Evolutionary conservation across 305 asterid genomes (phyloP), one percentile per base, ranked within the genome.

Genomic region (Fraxinus sp.): DNA sequence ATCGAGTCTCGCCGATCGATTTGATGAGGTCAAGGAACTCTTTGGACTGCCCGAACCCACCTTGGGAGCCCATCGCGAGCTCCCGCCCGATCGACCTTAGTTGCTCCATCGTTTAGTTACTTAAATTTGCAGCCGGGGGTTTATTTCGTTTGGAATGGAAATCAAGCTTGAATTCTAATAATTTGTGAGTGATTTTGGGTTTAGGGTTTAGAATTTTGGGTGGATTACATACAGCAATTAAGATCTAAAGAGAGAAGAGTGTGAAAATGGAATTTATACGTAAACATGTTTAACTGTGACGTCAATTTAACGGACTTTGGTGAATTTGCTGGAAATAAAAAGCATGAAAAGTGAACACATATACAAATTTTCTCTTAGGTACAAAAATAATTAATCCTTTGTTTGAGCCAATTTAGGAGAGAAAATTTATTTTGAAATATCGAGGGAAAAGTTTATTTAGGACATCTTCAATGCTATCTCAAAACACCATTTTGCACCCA

Each of bases 51-150:
- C 94, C 94, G 80, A 93, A 93, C 77, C 97, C 98, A 18, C 95
- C 98, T 88, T 92, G 99, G 87, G 98, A 93, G 86, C 98, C 93
- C 98, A 94, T 93, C 49, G 99, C 95, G 89, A 94, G 97, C 98
- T 96, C 99, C 87, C 99, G 91, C 7, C 98, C 98, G 83, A 96
- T 91, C 11, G 94, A 93, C 87, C 92, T 92, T 72, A 94, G 89
- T 87, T 96, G 99, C 96, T 96, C 99, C 99, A 96, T 89, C 89
- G 88, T 89, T 7, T 75, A 43, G n/a, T 46, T 46, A 46, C 55
- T 13, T 46, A 11, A 46, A 11, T 11, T 30, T 77, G 80, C 3
- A 22, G 87, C 84, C 77, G 55, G 41, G 9, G 1, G 32, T n/a
- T n/a, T 20, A 20, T 18, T 59, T 32, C 62, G 41, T 35, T 11